Conservation (phyloP, 305 asterid genomes). For the Fraxinus nigra region DNA sequence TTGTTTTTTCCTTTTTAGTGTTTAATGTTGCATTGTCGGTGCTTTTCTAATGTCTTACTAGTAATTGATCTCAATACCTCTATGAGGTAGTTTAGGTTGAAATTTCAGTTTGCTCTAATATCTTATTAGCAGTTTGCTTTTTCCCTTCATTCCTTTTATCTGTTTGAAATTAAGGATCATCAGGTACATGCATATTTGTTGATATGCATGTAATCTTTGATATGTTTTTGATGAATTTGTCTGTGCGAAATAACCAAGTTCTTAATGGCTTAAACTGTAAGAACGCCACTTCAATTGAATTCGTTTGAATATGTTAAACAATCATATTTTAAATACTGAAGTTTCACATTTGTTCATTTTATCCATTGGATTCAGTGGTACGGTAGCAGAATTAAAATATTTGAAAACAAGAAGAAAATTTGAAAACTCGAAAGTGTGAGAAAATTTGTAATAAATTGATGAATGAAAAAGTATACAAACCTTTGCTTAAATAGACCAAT, state of each 20-base stretch:
- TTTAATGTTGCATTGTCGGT: conserved; percentile 1
- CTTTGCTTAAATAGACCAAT: not conserved
- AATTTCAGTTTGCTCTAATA: not conserved
- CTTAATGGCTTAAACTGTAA: not conserved
- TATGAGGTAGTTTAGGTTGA: not conserved
- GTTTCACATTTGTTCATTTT: not conserved
- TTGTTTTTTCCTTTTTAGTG: not conserved
- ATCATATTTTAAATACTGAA: not conserved
- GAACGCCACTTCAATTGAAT: not conserved
- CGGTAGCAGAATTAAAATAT: not conserved
- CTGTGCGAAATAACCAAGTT: not conserved
- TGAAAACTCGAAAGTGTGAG: not conserved
- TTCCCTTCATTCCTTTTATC: not conserved
- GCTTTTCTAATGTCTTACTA: not conserved
- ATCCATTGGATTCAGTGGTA: not conserved
- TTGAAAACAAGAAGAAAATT: not conserved
- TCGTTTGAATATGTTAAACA: not conserved
- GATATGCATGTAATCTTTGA: not conserved
- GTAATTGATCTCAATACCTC: not conserved
- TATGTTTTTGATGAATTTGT: not conserved
- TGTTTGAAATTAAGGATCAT: conserved; percentile 1
- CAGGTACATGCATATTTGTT: conserved; percentile 2
- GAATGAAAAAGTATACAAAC: not conserved
- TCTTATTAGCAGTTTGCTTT: not conserved
- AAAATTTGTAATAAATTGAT: not conserved